Evolutionary conservation across 1,284 basidiomycete species (phyloP).

Genomic region (Meripilus lineatus): DNA sequence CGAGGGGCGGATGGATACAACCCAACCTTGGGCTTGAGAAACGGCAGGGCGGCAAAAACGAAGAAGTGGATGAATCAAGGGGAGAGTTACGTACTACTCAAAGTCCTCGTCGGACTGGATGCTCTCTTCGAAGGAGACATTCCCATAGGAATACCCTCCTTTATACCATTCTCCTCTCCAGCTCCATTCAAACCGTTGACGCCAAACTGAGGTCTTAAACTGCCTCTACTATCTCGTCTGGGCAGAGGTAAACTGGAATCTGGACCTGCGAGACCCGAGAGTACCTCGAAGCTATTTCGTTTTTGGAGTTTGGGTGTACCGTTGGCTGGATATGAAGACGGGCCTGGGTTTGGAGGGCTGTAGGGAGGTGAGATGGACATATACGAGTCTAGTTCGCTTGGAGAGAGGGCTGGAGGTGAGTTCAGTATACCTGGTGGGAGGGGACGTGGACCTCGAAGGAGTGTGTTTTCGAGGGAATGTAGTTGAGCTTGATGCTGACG

Average conservation of each 20-base stretch:
- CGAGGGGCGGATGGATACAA: too few relatives aligned
- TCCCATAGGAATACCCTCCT: slow-evolving; percentile 62
- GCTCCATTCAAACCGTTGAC: too few relatives aligned
- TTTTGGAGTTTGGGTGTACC: slow-evolving; percentile 45
- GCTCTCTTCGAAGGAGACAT: slow-evolving; percentile 44
- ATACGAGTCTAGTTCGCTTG: slow-evolving; percentile 22
- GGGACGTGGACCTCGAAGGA: slow-evolving; percentile 60
- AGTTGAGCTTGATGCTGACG: slow-evolving; percentile 74
- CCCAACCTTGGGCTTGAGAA: too few relatives aligned
- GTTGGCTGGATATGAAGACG: slow-evolving; percentile 29
- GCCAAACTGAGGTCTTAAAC: slow-evolving; percentile 18
- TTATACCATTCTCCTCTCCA: slow-evolving; percentile 51
- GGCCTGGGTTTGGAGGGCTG: too few relatives aligned
- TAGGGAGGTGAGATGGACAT: slow-evolving; percentile 25
- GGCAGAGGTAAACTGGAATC: slow-evolving; percentile 72
- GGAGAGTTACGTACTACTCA: slow-evolving; percentile 62
- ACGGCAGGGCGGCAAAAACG: too few relatives aligned
- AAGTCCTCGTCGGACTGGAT: slow-evolving; percentile 68
- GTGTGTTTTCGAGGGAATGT: slow-evolving; percentile 55
- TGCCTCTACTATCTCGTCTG: slow-evolving; percentile 37
- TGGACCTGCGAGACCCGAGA: slow-evolving; percentile 64
- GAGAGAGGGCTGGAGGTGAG: slow-evolving; percentile 30
- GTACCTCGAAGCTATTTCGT: slow-evolving; percentile 66
- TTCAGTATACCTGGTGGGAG: slow-evolving; percentile 40
- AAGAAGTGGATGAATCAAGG: too few relatives aligned